Evolutionary conservation across 2,329 filamentous ascomycete species (phyloP), one percentile per base, ranked within the genome.

Genomic region (Sclerotinia nivalis): DNA sequence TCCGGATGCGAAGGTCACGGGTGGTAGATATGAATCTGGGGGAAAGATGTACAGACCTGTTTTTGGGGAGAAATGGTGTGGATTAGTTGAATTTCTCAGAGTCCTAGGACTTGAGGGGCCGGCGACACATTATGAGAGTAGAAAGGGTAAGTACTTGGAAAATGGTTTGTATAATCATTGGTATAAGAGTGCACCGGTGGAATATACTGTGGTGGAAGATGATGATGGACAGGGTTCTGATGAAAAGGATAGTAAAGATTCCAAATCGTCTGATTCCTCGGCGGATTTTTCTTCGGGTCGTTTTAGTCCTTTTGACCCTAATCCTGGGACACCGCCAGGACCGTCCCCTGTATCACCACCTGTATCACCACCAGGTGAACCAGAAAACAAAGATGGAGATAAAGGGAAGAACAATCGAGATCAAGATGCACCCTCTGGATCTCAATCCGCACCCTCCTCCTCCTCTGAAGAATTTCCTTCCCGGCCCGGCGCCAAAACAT

Each of bases 51-150:
- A 52, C 20, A 9, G 73, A 5, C 72, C 72, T 12, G 55, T 72
- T 22, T 66, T 75, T 18, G 72, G 72, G 15, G 71, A 74, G 15
- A 31, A 28, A 1, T 43, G 34, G 12, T 72, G 74, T 34, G 71
- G 70, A 2, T 28, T 73, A 22, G 67, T 72, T 2, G 69, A 72
- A 4, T 54, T 75, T 2, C 47, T 76, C 5, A 34, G 54, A 1
- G 2, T 66, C 0, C 54, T 76, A 40, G 65, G 58, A 2, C 34
- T 75, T 1, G 22, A 66, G 28, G 58, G 56, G 0, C 45, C 59
- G 15, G 72, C 70, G 9, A 28, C 4, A 0, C 60, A 69, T 54
- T 71, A 71, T 31, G 20, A 60, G n/a, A 10, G 22, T 4, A 56
- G 56, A 6, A 12, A 13, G 9, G 60, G 47, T 37, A n/a, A 13